Evolutionary conservation across 2,329 filamentous ascomycete species (phyloP).

Genomic region (Chlorencoelia australis): DNA sequence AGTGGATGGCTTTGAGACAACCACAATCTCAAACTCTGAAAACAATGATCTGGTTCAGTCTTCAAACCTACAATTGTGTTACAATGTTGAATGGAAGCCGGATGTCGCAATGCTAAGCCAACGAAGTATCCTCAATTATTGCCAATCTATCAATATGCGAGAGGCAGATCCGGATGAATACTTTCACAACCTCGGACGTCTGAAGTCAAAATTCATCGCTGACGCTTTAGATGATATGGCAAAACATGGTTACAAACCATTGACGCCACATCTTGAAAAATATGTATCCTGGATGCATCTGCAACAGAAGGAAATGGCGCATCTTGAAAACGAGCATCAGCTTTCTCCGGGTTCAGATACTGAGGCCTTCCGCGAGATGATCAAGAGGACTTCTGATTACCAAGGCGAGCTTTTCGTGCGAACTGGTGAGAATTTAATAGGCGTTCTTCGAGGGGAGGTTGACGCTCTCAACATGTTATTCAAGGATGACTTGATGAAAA

Average conservation of each 20-base stretch:
- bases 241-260: background rate
- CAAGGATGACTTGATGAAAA: constrained; percentile 11
- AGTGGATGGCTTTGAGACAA: background rate
- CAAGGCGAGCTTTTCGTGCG: background rate
- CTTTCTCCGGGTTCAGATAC: background rate
- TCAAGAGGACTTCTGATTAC: background rate
- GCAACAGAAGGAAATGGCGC: background rate
- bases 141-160: background rate
- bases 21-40: background rate
- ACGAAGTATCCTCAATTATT: background rate
- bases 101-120: constrained; percentile 5
- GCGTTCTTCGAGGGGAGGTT: constrained; percentile 7
- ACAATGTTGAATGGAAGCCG: constrained; percentile 1
- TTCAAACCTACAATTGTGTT: background rate
- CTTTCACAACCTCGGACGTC: background rate
- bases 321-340: background rate
- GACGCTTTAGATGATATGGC: background rate
- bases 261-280: background rate
- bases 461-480: constrained; percentile 11
- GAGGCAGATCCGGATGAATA: background rate
- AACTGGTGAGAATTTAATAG: constrained; percentile 9
- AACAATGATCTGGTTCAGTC: background rate
- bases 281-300: background rate
- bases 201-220: background rate
- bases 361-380: background rate